Evolutionary conservation across 306 rosid species (phyloP).

Genomic region (Styphnolobium japonicum): DNA sequence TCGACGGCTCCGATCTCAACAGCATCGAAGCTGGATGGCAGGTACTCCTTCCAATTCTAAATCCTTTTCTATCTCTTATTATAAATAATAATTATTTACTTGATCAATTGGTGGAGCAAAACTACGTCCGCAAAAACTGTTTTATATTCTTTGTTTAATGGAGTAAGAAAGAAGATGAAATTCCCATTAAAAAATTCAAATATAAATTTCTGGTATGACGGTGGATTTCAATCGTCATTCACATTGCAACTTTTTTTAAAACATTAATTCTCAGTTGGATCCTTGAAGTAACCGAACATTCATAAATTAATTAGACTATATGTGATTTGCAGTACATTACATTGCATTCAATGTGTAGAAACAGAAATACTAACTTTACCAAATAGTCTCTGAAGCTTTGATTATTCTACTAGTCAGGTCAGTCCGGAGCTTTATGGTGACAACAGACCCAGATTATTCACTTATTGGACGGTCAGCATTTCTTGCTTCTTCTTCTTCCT

Average conservation of each 20-base stretch:
- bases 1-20: conserved; percentile 95
- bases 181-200: neutral
- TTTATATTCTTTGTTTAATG: neutral
- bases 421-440: conserved; percentile 99
- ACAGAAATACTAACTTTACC: neutral
- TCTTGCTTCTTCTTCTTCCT: neutral
- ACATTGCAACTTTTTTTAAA: neutral
- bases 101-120: too few relatives aligned
- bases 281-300: neutral
- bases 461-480: conserved; percentile 87
- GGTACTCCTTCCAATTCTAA: conserved; percentile 47
- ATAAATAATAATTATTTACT: too few relatives aligned
- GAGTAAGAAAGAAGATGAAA: neutral
- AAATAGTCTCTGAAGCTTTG: conserved; percentile 51
- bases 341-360: neutral
- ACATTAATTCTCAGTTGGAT: neutral
- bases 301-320: neutral
- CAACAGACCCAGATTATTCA: conserved; percentile 89
- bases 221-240: neutral
- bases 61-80: too few relatives aligned
- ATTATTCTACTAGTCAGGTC: conserved; percentile 97
- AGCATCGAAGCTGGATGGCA: conserved; percentile 99
- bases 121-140: too few relatives aligned
- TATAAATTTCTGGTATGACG: neutral
- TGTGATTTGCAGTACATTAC: neutral